Evolutionary conservation across 139 green algal species (phyloP).

Genomic region (Chlamydomonas incerta): DNA sequence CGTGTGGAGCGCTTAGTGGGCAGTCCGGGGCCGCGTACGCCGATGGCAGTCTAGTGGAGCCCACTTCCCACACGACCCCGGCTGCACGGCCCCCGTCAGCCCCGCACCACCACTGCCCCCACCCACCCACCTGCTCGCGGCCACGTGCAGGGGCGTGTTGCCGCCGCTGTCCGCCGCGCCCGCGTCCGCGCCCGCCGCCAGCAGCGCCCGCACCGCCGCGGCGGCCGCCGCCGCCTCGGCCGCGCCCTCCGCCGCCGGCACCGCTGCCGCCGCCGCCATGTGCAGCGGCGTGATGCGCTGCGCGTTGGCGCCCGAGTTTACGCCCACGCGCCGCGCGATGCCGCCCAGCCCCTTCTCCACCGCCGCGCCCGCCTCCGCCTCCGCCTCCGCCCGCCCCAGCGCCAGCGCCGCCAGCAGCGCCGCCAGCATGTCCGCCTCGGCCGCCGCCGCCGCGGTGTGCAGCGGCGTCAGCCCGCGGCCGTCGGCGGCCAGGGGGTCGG

Average conservation of each 20-base stretch:
- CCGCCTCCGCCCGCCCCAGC: neutral
- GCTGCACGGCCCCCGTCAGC: too few species aligned
- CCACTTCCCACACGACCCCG: too few species aligned
- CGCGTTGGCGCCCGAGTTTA: neutral
- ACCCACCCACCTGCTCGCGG: neutral
- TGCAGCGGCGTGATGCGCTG: conserved; percentile 39
- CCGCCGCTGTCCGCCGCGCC: neutral
- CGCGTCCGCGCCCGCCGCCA: conserved; percentile 8
- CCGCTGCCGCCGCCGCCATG: conserved; percentile 10
- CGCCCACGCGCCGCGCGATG: neutral
- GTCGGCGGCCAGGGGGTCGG: conserved; percentile 18
- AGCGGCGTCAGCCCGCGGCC: conserved; percentile 26
- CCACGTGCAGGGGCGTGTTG: conserved; percentile 31
- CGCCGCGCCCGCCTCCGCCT: neutral
- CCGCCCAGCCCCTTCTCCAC: neutral
- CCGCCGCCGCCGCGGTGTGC: conserved; percentile 4
- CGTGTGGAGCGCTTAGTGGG: too few species aligned
- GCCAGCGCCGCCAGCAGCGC: neutral
- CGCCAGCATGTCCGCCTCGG: neutral
- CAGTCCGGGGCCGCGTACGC: too few species aligned
- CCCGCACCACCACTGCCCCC: neutral
- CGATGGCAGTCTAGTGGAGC: too few species aligned
- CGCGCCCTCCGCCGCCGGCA: neutral
- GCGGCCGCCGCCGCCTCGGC: neutral
- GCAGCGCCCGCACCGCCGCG: neutral